phyloP scores from a whole-genome alignment of 768 basidiomycete genomes.

The Lactifluus echinatus region DNA sequence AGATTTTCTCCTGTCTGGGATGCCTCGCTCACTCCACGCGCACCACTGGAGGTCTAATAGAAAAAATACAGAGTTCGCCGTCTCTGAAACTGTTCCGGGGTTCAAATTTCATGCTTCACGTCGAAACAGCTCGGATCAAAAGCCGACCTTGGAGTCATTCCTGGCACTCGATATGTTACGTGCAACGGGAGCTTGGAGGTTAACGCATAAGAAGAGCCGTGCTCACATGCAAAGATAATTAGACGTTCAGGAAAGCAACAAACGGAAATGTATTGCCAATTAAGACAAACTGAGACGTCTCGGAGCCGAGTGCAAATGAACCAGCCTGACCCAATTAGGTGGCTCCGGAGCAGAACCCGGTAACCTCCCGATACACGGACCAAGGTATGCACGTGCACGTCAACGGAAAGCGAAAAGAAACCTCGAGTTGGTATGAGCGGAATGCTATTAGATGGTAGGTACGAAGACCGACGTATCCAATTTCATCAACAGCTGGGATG shows the following conservation, averaged over 20 bases:
- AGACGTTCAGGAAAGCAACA: slow-evolving; percentile 41
- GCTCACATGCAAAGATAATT: slow-evolving; percentile 26
- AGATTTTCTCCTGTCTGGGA: too few species aligned
- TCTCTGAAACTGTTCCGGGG: neutral
- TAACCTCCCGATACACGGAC: neutral
- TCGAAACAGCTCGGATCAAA: neutral
- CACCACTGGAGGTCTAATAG: neutral
- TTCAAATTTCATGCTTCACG: neutral
- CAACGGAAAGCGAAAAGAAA: too few species aligned
- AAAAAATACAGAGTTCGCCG: neutral
- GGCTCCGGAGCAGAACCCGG: too few species aligned
- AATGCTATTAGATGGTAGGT: neutral
- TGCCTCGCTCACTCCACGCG: neutral
- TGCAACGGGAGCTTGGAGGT: too few species aligned
- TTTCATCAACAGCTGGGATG: neutral
- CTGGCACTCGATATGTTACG: too few species aligned
- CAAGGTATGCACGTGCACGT: too few species aligned
- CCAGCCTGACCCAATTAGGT: too few species aligned
- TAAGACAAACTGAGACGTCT: slow-evolving; percentile 21
- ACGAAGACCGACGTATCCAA: neutral
- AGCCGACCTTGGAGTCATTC: too few species aligned
- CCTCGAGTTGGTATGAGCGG: neutral
- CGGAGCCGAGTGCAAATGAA: too few species aligned
- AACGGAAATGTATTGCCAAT: slow-evolving; percentile 29
- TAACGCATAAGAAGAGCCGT: neutral